Percentiles rank a stretch among this genome's conserved stretches.
These are phyloP conservation scores for Sclerotinia subarctica DNA, from an alignment of 2,329 filamentous ascomycete genomes.

Conservation along the genomic window DNA sequence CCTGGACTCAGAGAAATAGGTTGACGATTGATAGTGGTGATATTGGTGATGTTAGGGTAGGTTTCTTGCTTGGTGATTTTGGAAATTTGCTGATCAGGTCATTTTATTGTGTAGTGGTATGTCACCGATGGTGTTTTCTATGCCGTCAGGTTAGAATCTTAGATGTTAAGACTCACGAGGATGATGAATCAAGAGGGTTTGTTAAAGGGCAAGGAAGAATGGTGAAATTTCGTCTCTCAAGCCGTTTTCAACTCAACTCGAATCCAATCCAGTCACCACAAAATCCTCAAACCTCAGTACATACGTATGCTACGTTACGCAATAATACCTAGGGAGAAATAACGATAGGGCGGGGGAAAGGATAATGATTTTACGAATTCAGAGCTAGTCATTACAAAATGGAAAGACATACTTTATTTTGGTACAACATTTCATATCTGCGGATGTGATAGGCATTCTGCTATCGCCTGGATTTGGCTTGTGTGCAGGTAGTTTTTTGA, in stretches of 20 bases:
- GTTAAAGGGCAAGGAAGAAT: not conserved
- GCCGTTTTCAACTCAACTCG: not conserved
- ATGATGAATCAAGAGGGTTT: not conserved
- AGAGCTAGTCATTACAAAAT: not conserved
- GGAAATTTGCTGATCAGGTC: not conserved
- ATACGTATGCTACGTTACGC: not conserved
- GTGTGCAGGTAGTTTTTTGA: not conserved
- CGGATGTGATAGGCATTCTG: not conserved
- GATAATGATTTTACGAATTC: not conserved
- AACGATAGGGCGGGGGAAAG: not conserved
- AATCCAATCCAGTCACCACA: not conserved
- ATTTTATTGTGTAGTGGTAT: constrained; percentile 49
- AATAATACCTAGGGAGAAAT: not conserved
- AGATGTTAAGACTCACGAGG: not conserved
- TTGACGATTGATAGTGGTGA: constrained; percentile 57
- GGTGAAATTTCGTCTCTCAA: not conserved
- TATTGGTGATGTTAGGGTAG: constrained; percentile 46
- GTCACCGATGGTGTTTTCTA: constrained; percentile 59
- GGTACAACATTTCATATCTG: not conserved
- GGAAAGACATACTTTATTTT: not conserved
- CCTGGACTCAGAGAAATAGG: constrained; percentile 58
- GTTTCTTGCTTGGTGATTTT: not conserved
- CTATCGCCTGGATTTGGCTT: not conserved
- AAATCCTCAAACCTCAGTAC: not conserved
- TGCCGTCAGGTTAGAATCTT: constrained; percentile 50